Percentiles rank a stretch among this genome's conserved stretches.
Conservation (phyloP, 2,329 filamentous ascomycete genomes). For the Bertia moriformis region DNA sequence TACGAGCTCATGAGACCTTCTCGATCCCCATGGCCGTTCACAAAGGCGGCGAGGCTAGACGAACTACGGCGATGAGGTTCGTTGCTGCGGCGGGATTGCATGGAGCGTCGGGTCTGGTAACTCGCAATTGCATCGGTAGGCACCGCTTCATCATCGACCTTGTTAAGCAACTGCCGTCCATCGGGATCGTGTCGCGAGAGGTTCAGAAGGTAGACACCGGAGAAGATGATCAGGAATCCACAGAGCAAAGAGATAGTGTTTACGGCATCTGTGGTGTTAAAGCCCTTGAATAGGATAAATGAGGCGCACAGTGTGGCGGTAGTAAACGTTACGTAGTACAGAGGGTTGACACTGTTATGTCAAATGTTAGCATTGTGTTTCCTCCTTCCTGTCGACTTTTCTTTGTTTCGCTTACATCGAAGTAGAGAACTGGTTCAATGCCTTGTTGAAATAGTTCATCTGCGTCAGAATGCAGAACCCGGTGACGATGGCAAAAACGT, state of each 20-base stretch:
- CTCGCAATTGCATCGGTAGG: conserved; percentile 47
- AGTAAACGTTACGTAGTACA: conserved; percentile 65
- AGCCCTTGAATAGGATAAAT: conserved; percentile 57
- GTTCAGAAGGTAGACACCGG: conserved; percentile 57
- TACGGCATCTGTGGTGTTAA: conserved; percentile 56
- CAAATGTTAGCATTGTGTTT: conserved; percentile 13
- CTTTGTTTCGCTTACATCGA: conserved; percentile 60
- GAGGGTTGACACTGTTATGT: conserved; percentile 68
- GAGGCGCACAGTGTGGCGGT: conserved; percentile 55
- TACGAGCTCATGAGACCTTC: conserved; percentile 45
- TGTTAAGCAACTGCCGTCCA: conserved; percentile 31
- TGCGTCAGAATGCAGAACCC: conserved; percentile 89
- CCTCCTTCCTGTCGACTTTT: conserved; percentile 3
- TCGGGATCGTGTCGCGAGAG: conserved; percentile 51
- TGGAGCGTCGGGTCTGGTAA: conserved; percentile 42
- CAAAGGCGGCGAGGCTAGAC: conserved; percentile 22
- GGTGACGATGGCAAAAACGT: conserved; percentile 91
- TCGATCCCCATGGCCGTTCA: conserved; percentile 28
- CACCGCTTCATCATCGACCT: conserved; percentile 36
- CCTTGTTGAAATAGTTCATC: conserved; percentile 99
- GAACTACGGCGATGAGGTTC: conserved; percentile 30
- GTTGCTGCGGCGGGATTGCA: conserved; percentile 41
- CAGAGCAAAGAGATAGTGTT: conserved; percentile 63
- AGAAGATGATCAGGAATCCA: conserved; percentile 58
- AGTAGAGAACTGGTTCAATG: conserved; percentile 86